A percentile compares a stretch with the other conserved stretches of the same genome.
phyloP scores from a whole-genome alignment of 345 rosid species.

The Rhizophora apiculata region DNA sequence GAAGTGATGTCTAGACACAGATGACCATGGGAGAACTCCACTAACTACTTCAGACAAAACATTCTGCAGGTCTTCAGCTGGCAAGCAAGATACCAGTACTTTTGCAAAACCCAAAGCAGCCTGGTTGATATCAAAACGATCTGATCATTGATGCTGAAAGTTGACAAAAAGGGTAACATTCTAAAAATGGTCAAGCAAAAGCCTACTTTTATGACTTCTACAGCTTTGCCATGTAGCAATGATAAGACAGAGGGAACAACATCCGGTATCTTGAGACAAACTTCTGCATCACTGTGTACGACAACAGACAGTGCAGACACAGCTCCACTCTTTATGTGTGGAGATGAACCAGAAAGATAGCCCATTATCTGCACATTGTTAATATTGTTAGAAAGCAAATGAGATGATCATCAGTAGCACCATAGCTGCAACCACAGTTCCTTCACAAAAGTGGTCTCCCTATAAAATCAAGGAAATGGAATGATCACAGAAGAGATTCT shows the following conservation, averaged over 20 bases:
- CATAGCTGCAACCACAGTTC: not conserved
- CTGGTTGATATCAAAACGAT: constrained; percentile 37
- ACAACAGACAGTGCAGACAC: constrained; percentile 84
- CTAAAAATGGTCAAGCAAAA: not conserved
- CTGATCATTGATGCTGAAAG: not conserved
- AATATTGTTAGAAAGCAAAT: constrained; percentile 11
- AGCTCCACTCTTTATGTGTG: constrained; percentile 93
- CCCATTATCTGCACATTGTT: constrained; percentile 64
- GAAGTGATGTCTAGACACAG: constrained; percentile 86
- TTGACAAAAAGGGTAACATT: not conserved
- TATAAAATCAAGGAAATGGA: too few species aligned
- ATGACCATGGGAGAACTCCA: constrained; percentile 75
- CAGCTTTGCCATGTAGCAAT: constrained; percentile 76
- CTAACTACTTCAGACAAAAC: constrained; percentile 49
- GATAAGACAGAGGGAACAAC: constrained; percentile 69
- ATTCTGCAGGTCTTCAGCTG: constrained; percentile 58
- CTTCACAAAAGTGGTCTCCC: too few species aligned
- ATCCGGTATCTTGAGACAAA: constrained; percentile 55
- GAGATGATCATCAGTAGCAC: not conserved
- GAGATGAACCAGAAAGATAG: constrained; percentile 84
- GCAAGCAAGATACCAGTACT: constrained; percentile 74
- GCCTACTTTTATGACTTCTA: constrained; percentile 78
- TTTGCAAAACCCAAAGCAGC: constrained; percentile 87
- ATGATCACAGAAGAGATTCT: too few species aligned
- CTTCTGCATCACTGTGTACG: constrained; percentile 58